Base-by-base conservation (phyloP, 306 rosid species). In the Canavalia ensiformis region DNA sequence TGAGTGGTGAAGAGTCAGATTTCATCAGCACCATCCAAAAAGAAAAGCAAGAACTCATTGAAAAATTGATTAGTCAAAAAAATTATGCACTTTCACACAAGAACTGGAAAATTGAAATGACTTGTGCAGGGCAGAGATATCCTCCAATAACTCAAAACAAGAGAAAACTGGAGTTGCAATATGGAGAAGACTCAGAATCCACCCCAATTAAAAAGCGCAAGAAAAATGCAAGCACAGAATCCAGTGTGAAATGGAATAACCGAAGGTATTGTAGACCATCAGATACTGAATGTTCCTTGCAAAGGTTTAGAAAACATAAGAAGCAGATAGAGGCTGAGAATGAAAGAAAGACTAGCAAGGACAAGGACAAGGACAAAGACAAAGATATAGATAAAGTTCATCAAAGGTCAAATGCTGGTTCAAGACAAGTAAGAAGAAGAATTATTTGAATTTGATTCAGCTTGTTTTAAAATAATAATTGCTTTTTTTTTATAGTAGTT, bases 61-160 rank as follows among this genome's bases (percentile, higher is more conserved):
- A 60, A 8, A 50, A 47, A n/a, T 30, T 31, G 10, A 30, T 0
- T 3, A 7, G 37, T 10, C 37, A 57, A 8, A 75, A 57, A 41
- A 25, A 47, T 9, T 25, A 11, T 11, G 34, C 29, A 42, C 9
- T 42, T 28, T 46, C 67, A 52, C 44, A 6, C 30, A 51, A 33
- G 7, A 42, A 39, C 62, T 83, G 76, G 74, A 84, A 77, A 64
- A 56, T 39, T 35, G 72, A 5, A 60, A 31, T 10, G 82, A 54
- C 65, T 55, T 73, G 77, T 44, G 82, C 45, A n/a, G 81, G 76
- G n/a, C 81, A 82, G 56, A 87, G 78, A 86, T 52, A 59, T 10
- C 57, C 76, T 12, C 56, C 81, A 74, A 57, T 30, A 8, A 73
- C 80, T 71, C 64, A 85, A 74, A 51, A 31, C 62, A 30, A 55